phyloP scores from a whole-genome alignment of 345 rosid species.

The Corchorus capsularis region DNA sequence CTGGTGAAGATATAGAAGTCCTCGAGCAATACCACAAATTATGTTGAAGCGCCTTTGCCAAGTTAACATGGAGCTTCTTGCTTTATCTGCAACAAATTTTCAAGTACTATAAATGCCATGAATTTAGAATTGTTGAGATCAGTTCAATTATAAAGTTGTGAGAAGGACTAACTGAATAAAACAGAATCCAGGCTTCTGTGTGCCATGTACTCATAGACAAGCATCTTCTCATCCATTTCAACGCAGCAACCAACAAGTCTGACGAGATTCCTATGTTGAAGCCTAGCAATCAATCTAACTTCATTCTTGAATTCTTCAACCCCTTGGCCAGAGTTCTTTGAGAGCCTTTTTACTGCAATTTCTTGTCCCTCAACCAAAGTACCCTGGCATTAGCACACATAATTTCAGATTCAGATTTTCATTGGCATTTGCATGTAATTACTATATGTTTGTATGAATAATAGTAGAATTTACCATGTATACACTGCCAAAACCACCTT shows the following conservation, averaged over 20 bases:
- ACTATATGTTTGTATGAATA: neutral
- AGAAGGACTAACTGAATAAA: conserved; percentile 57
- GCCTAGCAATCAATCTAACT: conserved; percentile 73
- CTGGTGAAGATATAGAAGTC: conserved; percentile 77
- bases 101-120: neutral
- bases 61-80: conserved; percentile 39
- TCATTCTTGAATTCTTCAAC: conserved; percentile 81
- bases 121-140: neutral
- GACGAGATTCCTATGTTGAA: conserved; percentile 83
- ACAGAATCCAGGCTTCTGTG: conserved; percentile 68
- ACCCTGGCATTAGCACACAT: conserved; percentile 41
- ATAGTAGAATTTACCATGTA: conserved; percentile 58
- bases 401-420: neutral
- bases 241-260: conserved; percentile 70
- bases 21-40: conserved; percentile 70
- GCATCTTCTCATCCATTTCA: conserved; percentile 70
- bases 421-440: neutral
- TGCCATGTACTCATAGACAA: conserved; percentile 87
- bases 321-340: conserved; percentile 74
- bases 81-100: conserved; percentile 41
- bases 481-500: conserved; percentile 79
- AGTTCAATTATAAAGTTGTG: neutral
- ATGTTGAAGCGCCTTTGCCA: conserved; percentile 73
- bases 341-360: conserved; percentile 82
- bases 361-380: conserved; percentile 58